Conservation (phyloP, 768 basidiomycete genomes). For the Lyophyllum atratum region DNA sequence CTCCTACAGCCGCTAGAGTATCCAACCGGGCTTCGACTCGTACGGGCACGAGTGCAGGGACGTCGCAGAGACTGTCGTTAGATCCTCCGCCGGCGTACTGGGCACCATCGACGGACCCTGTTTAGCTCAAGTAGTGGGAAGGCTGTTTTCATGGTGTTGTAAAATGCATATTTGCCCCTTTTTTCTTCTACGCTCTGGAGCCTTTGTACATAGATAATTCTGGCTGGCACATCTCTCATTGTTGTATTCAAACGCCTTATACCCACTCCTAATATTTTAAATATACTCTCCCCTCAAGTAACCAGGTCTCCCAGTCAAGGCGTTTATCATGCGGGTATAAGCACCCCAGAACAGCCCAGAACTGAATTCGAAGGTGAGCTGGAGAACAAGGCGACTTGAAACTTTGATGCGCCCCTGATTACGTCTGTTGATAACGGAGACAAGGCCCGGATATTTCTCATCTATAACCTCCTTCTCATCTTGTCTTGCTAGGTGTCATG, state of each 20-base stretch:
- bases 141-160: too few species aligned
- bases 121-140: background rate
- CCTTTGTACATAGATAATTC: background rate
- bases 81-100: background rate
- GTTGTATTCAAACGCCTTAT: background rate
- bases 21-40: background rate
- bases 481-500: conserved; percentile 20
- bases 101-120: background rate
- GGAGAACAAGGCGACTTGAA: background rate
- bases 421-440: background rate
- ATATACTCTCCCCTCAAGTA: too few species aligned
- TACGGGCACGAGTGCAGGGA: background rate
- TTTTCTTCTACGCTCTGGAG: too few species aligned
- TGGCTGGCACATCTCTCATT: background rate
- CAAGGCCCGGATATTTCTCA: background rate
- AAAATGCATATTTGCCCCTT: too few species aligned
- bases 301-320: too few species aligned
- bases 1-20: background rate
- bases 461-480: background rate
- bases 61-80: background rate
- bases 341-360: too few species aligned
- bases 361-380: too few species aligned
- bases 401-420: background rate
- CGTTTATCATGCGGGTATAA: too few species aligned
- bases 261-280: background rate